Evolutionary conservation across 345 rosid species (phyloP).

Genomic region (Tarenaya hassleriana): DNA sequence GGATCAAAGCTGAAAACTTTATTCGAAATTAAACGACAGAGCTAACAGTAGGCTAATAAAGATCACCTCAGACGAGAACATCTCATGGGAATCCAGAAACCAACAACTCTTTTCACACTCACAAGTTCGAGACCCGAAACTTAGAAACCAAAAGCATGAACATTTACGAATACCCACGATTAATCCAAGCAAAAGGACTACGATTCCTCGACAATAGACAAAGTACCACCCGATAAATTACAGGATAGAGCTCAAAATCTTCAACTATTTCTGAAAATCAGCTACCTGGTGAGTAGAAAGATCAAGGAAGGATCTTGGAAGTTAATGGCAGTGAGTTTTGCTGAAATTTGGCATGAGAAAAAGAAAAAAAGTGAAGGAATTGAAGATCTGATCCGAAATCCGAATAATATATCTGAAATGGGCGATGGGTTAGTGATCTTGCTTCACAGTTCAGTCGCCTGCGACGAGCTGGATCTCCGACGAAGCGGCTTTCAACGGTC

Average conservation of each 20-base stretch:
- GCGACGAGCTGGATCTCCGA: conserved; percentile 19
- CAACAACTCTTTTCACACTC: conserved; percentile 12
- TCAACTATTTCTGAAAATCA: too few relatives aligned
- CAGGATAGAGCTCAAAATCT: too few relatives aligned
- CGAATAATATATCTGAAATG: too few relatives aligned
- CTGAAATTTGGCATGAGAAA: too few relatives aligned
- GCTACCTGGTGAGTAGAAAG: too few relatives aligned
- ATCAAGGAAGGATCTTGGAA: too few relatives aligned
- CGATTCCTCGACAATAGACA: neutral
- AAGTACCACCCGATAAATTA: too few relatives aligned
- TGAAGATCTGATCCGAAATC: conserved; percentile 14
- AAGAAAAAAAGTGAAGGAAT: neutral
- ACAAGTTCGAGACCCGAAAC: conserved; percentile 5
- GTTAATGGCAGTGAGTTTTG: too few relatives aligned
- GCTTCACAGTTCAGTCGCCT: conserved; percentile 9
- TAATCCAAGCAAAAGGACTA: conserved; percentile 9
- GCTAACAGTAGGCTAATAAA: conserved; percentile 12
- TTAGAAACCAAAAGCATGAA: neutral
- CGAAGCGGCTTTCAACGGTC: conserved; percentile 30
- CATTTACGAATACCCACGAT: neutral
- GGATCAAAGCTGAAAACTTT: conserved; percentile 1
- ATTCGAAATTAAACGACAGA: conserved; percentile 8
- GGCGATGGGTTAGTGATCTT: conserved; percentile 10
- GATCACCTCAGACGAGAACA: too few relatives aligned
- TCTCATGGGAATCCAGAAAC: neutral